Base-by-base conservation (phyloP, 2,329 filamentous ascomycete species). In the Cryoendolithus antarcticus region DNA sequence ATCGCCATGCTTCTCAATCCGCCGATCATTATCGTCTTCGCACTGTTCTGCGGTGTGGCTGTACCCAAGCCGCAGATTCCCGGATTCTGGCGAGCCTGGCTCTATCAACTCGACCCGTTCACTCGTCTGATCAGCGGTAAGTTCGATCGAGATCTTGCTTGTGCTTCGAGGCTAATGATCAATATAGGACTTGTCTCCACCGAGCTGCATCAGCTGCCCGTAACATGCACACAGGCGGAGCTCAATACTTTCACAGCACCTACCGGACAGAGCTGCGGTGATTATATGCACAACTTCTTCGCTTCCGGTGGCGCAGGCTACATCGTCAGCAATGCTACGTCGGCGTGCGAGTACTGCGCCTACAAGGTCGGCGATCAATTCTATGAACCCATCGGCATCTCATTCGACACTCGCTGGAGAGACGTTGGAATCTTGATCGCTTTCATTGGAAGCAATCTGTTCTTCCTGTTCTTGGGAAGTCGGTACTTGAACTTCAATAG, bases 11-110 rank as follows among this genome's bases (percentile, higher is more conserved):
- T 89, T 48, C 72, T 85, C 48, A 86, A 93, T 51, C 86, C 86
- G 1, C 83, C 88, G 56, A 65, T 91, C 57, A 79, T 86, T 60
- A 83, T 91, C 57, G 77, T 80, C 42, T 89, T 93, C 54, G 73
- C 81, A 1, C 71, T 93, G 15, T 93, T 93, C 74, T 93, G 84
- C 53, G 86, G 86, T 60, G 86, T 93, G 44, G 82, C 83, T 0
- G 83, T 93, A 37, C 81, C 86, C 0, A 74, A 78, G 32, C 74
- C 79, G 0, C 77, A 83, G 59, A 93, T 93, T 62, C 80, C 83
- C 2, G 65, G 62, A 2, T 86, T 86, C 63, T 91, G 82, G 82
- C 72, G 79, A 28, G 69, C 72, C 1, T 91, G 83, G 84, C 68
- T 91, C 6, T 88, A 88, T 65, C 69, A 89, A 59, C 75, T 93